A percentile compares a stretch with the other conserved stretches of the same genome.
phyloP scores from a whole-genome alignment of 2,329 filamentous ascomycete species.

The Dactylonectria estremocensis region DNA sequence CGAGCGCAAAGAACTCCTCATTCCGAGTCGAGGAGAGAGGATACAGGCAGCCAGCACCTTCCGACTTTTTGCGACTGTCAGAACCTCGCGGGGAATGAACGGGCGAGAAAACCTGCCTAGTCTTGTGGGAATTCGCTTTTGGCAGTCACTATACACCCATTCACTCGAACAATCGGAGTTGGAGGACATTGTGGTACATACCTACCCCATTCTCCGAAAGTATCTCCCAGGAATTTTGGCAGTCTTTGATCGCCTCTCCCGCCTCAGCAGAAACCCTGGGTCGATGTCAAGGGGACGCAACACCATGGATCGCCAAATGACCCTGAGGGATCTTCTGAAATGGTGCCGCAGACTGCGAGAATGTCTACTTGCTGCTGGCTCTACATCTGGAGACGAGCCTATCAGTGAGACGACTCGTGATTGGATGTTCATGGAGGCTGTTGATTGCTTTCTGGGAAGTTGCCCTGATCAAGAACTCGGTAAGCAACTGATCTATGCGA shows the following conservation, averaged over 20 bases:
- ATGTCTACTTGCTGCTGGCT: constrained; percentile 73
- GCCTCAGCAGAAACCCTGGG: constrained; percentile 63
- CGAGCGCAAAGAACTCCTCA: constrained; percentile 90
- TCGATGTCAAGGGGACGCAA: constrained; percentile 56
- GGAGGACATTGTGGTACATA: constrained; percentile 78
- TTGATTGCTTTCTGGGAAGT: constrained; percentile 92
- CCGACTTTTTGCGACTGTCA: constrained; percentile 91
- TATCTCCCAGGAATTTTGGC: constrained; percentile 72
- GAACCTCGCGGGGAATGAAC: constrained; percentile 79
- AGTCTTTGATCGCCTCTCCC: constrained; percentile 70
- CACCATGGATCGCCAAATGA: constrained; percentile 69
- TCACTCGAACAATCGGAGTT: constrained; percentile 80
- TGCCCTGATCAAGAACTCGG: constrained; percentile 77
- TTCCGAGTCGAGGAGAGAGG: constrained; percentile 89
- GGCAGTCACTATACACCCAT: constrained; percentile 82
- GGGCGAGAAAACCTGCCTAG: constrained; percentile 78
- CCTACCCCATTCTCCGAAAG: constrained; percentile 78
- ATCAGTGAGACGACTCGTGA: constrained; percentile 81
- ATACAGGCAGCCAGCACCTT: constrained; percentile 89
- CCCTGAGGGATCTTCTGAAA: constrained; percentile 87
- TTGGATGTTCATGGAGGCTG: constrained; percentile 92
- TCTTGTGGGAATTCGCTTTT: constrained; percentile 88
- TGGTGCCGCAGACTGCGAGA: constrained; percentile 86
- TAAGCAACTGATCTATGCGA: constrained; percentile 73
- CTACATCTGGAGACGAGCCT: constrained; percentile 77